phyloP scores from a whole-genome alignment of 257 asterid species.

The Solanum acaule region DNA sequence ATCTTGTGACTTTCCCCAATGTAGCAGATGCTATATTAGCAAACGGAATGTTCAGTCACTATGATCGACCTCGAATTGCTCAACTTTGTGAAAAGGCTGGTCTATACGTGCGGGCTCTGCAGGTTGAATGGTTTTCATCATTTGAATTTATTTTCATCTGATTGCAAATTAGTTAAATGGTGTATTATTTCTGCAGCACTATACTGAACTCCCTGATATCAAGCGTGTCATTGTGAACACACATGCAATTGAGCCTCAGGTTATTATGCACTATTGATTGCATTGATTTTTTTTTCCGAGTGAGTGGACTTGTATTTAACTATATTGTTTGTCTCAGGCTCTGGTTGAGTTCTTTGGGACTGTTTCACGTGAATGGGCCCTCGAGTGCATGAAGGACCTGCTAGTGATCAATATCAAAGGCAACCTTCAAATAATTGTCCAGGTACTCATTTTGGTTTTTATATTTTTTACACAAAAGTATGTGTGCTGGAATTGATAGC shows the following conservation, averaged over 20 bases:
- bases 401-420: slow-evolving; percentile 85
- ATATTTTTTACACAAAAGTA: neutral
- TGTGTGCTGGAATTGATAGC: neutral
- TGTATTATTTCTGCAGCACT: slow-evolving; percentile 54
- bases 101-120: slow-evolving; percentile 89
- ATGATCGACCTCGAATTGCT: slow-evolving; percentile 90
- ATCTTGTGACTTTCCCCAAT: slow-evolving; percentile 91
- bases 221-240: slow-evolving; percentile 98
- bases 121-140: slow-evolving; percentile 29
- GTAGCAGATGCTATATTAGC: slow-evolving; percentile 99
- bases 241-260: slow-evolving; percentile 99
- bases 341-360: slow-evolving; percentile 95
- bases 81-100: slow-evolving; percentile 98
- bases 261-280: slow-evolving; percentile 11
- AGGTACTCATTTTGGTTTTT: slow-evolving; percentile 33
- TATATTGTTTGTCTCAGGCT: slow-evolving; percentile 38
- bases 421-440: slow-evolving; percentile 96
- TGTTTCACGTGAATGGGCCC: slow-evolving; percentile 86
- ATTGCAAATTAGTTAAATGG: neutral
- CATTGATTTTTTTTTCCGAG: neutral
- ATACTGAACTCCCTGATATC: slow-evolving; percentile 87
- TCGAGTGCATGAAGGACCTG: slow-evolving; percentile 96
- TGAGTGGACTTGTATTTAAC: slow-evolving; percentile 4
- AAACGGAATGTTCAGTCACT: slow-evolving; percentile 97
- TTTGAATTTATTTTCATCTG: neutral